These are phyloP conservation scores for Tuber melanosporum DNA, from an alignment of 495 filamentous ascomycete genomes.

Conservation along the genomic window DNA sequence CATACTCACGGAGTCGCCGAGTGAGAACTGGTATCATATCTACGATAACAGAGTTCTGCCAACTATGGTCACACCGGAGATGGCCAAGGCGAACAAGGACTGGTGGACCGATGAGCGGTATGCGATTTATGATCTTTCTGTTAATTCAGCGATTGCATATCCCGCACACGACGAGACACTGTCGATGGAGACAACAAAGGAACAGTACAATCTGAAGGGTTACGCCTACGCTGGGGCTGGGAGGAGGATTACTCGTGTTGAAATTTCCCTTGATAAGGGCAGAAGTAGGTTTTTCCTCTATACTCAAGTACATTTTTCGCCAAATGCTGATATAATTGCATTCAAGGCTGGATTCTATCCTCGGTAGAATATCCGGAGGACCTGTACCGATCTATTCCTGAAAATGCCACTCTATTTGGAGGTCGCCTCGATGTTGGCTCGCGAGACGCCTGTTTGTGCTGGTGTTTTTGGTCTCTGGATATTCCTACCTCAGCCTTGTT, in stretches of 20 bases:
- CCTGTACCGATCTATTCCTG: conserved; percentile 55
- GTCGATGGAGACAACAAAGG: conserved; percentile 42
- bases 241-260: conserved; percentile 73
- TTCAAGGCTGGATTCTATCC: conserved; percentile 68
- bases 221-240: conserved; percentile 92
- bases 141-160: conserved; percentile 76
- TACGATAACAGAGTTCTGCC: conserved; percentile 91
- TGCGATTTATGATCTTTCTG: conserved; percentile 88
- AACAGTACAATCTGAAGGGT: conserved; percentile 59
- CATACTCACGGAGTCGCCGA: conserved; percentile 69
- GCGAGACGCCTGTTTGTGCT: conserved; percentile 80
- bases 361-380: conserved; percentile 83
- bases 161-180: conserved; percentile 75
- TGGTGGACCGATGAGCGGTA: conserved; percentile 91
- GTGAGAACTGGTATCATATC: conserved; percentile 95
- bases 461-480: conserved; percentile 88
- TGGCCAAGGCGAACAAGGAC: conserved; percentile 63
- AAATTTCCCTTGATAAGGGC: conserved; percentile 80
- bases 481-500: conserved; percentile 58
- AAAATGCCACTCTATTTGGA: conserved; percentile 63
- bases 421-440: conserved; percentile 75
- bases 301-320: neutral
- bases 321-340: conserved; percentile 26
- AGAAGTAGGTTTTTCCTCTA: conserved; percentile 44
- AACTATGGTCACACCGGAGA: conserved; percentile 79